These are phyloP conservation scores for Hondaea fermentalgiana DNA, from an alignment of 108 stramenopile genomes.

Conservation along the genomic window DNA sequence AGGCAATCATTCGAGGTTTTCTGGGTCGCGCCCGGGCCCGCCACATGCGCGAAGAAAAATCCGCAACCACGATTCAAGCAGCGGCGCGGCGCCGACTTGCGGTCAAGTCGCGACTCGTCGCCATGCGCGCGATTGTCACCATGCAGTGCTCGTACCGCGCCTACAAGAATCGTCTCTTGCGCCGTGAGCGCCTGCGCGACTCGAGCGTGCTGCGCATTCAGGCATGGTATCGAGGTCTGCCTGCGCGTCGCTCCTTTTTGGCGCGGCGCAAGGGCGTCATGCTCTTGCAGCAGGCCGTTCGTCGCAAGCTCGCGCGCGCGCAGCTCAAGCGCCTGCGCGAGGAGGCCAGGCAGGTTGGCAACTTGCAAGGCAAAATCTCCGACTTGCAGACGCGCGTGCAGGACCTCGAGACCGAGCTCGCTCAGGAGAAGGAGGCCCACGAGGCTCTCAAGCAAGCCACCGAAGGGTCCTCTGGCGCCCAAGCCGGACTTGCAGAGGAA, in stretches of 20 bases:
- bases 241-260: slow-evolving; percentile 17
- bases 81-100: slow-evolving; percentile 62
- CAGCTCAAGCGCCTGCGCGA: slow-evolving; percentile 46
- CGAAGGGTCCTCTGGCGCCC: background rate
- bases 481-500: background rate
- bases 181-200: slow-evolving; percentile 30
- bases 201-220: slow-evolving; percentile 61
- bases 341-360: background rate
- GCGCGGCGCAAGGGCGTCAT: background rate
- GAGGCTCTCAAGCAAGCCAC: background rate
- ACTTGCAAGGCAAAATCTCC: background rate
- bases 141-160: slow-evolving; percentile 70
- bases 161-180: slow-evolving; percentile 3
- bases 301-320: slow-evolving; percentile 39
- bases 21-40: slow-evolving; percentile 20
- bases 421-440: background rate
- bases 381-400: background rate
- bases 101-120: slow-evolving; percentile 47
- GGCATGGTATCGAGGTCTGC: background rate
- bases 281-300: slow-evolving; percentile 45
- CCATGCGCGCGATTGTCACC: slow-evolving; percentile 48
- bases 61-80: slow-evolving; percentile 69
- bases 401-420: background rate
- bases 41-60: slow-evolving; percentile 59
- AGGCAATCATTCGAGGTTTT: slow-evolving; percentile 63